Evolutionary conservation across 2,329 filamentous ascomycete species (phyloP), one percentile per base, ranked within the genome.

Genomic region (Cladorrhinum sp.): DNA sequence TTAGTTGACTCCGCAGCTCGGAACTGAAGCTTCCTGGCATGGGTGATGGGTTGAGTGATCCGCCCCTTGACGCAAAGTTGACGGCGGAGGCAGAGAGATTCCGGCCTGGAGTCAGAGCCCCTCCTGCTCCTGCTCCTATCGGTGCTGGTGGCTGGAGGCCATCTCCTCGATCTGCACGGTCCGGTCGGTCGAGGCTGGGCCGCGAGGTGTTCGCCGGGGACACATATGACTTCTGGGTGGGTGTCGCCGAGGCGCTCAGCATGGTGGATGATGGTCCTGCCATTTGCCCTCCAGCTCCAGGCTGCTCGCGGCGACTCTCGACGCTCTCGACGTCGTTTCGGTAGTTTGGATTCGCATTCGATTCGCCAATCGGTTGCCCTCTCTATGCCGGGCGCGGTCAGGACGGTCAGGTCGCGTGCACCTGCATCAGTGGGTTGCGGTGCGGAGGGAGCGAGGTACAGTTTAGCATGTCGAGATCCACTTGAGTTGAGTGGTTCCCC

Each of bases 11-110:
- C 70, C 90, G 91, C 68, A 96, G 77, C 62, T 96, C 93, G 32
- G 92, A 88, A 69, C 88, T 96, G 79, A 97, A 97, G 78, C 92
- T 96, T 49, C 93, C 93, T 1, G 88, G 88, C 24, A 84, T 86
- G 58, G 86, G 81, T 36, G 87, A 86, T 13, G 89, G 85, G 63
- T 87, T 88, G 70, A 92, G 81, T 53, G 89, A 91, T 64, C 86
- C 81, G 57, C 83, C 85, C 57, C 90, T 85, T 18, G 87, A 84
- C 53, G 82, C 85, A 72, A 86, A 89, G 59, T 85, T 87, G 68
- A 85, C 80, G 70, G 74, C 76, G 2, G 83, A 83, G 29, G 80
- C 76, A 25, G 82, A 79, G 16, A 81, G 68, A 64, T 79, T 82
- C 62, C 84, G 80, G 54, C 71, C 71, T 64, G 77, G 3, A 20